Base-by-base conservation (phyloP, 139 green algal genomes). In the Deuterostichococcus epilithicus region DNA sequence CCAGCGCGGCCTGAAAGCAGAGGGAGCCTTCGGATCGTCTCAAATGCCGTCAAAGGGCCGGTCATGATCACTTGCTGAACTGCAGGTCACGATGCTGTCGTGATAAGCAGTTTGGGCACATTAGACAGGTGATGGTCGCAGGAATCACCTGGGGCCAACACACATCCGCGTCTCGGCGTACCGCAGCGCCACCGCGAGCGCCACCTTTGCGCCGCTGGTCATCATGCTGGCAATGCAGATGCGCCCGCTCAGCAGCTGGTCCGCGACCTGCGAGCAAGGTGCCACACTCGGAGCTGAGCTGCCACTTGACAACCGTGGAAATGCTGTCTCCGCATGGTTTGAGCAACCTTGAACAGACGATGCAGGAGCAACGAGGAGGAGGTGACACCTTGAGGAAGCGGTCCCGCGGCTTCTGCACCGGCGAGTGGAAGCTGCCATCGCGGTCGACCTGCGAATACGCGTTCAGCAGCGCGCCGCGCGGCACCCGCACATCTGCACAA, bases 181-280 rank as follows among this genome's bases (percentile, higher is more conserved):
- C 37, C 84, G 70, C 52, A 89, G 72, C 35, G 85, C 87, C 1
- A 92, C 80, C 5, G 81, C 81, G 30, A 92, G 77, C 1, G 88
- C 76, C 76, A 93, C 72, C 82, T 97, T 97, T 78, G 80, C 83
- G 42, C 83, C 90, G 68, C 77, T 86, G 85, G 93, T 91, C 87
- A 94, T 93, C 90, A 97, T 96, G 68, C 74, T 82, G 30, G 93
- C 93, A 75, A 98, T 98, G 80, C 94, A 98, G 66, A 98, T 78
- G 22, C 94, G 87, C 20, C 94, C 94, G 69, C 82, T 91, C 44
- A 97, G 86, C 81, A 98, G 87, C 90, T 97, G 92, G 84, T 97
- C 93, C 13, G 92, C 92, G 1, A 97, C 91, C 70, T 87, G 76
- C 60, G 87, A 36, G 22, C 60, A 69, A 28, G 33, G 8, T n/a